Conservation (phyloP, 2,329 filamentous ascomycete genomes). For the Penicillium sp. region DNA sequence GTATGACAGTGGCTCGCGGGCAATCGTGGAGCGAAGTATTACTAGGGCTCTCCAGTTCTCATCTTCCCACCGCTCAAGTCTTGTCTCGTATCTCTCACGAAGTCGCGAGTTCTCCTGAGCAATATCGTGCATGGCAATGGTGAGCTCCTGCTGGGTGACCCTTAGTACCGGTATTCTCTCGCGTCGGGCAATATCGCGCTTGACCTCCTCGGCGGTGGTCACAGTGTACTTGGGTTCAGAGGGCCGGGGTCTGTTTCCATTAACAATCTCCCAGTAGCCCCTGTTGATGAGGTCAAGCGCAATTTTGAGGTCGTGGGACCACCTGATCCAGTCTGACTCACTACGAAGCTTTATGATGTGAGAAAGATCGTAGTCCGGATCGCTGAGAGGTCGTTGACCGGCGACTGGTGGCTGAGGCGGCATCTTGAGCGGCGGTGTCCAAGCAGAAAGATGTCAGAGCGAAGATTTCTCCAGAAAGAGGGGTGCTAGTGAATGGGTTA, state of each 20-base stretch:
- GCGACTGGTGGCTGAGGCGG: not conserved
- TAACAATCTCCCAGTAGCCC: not conserved
- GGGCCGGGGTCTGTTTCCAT: not conserved
- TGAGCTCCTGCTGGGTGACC: not conserved
- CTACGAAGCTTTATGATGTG: not conserved
- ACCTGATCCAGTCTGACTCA: not conserved
- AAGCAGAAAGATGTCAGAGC: no score
- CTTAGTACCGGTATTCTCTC: not conserved
- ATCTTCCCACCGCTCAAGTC: not conserved
- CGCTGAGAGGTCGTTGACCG: not conserved
- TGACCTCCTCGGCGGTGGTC: not conserved
- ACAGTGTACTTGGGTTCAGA: not conserved
- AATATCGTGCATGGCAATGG: not conserved
- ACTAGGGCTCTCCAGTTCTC: not conserved
- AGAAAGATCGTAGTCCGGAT: not conserved
- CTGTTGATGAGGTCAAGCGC: not conserved
- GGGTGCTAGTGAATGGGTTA: not conserved
- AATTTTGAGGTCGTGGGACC: not conserved
- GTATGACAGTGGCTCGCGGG: not conserved
- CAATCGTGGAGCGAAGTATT: not conserved
- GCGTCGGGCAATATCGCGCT: not conserved
- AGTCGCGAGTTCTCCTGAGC: not conserved
- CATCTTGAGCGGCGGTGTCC: not conserved
- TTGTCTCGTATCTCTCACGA: not conserved
- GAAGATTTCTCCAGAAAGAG: not conserved